Evolutionary conservation across 371 early-diverging fungal species (phyloP).

Genomic region (Sporodiniella umbellata): DNA sequence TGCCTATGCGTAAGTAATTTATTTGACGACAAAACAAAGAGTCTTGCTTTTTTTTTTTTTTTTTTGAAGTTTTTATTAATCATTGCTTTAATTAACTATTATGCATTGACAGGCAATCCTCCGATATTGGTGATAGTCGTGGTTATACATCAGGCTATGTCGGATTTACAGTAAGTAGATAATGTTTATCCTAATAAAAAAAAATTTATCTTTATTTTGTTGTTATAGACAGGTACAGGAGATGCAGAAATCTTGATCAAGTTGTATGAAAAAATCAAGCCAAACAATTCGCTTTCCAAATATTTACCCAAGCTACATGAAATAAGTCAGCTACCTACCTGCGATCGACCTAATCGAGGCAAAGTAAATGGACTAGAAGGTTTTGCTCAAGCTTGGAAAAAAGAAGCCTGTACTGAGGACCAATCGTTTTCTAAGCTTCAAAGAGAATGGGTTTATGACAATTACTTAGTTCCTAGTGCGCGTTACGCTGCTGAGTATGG

Average conservation of each 20-base stretch:
- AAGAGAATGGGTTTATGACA: conserved; percentile 23
- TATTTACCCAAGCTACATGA: conserved; percentile 20
- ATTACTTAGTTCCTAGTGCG: conserved; percentile 33
- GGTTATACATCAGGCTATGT: conserved; percentile 49
- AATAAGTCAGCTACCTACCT: conserved; percentile 27
- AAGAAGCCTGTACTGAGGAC: conserved; percentile 23
- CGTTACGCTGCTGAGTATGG: conserved; percentile 31
- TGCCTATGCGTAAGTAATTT: conserved; percentile 29
- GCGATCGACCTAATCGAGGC: conserved; percentile 19
- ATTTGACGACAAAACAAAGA: neutral
- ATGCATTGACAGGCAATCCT: conserved; percentile 31
- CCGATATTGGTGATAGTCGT: conserved; percentile 35
- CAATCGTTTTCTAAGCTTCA: conserved; percentile 26
- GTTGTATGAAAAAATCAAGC: conserved; percentile 22
- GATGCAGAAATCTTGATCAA: conserved; percentile 44
- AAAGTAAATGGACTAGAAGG: conserved; percentile 18
- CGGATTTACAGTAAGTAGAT: conserved; percentile 49
- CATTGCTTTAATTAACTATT: too few species aligned
- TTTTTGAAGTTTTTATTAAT: too few species aligned
- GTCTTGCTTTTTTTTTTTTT: neutral
- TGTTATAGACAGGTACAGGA: conserved; percentile 45
- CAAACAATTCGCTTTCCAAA: conserved; percentile 20
- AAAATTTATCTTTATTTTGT: neutral
- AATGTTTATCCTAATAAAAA: too few species aligned
- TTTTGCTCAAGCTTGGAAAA: conserved; percentile 29